Percentiles rank a stretch among this genome's conserved stretches.
Conservation (phyloP, 208 protist species). For the Crithidia mellificae region DNA sequence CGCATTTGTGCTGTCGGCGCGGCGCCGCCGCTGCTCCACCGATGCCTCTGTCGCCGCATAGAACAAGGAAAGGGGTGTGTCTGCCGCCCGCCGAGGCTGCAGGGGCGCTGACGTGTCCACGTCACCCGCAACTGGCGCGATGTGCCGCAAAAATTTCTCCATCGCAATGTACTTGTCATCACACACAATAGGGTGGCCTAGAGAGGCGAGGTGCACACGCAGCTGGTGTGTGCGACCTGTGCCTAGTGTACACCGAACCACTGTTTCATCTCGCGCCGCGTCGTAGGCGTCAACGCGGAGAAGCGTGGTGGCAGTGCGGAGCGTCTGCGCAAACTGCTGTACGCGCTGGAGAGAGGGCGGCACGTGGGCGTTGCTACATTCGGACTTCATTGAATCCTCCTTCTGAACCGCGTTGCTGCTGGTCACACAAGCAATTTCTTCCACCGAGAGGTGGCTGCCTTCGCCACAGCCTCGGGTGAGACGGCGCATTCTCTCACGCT, state of each 20-base stretch:
- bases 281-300: conserved; percentile 52
- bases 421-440: neutral
- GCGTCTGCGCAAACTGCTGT: conserved; percentile 35
- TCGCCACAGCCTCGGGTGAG: conserved; percentile 38
- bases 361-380: too few relatives aligned
- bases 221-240: conserved; percentile 94
- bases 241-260: conserved; percentile 76
- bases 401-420: too few relatives aligned
- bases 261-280: conserved; percentile 35
- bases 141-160: conserved; percentile 16
- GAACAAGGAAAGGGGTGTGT: neutral
- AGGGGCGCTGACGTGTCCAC: too few relatives aligned
- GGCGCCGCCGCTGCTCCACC: too few relatives aligned
- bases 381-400: too few relatives aligned
- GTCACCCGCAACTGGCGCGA: neutral
- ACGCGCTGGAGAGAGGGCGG: neutral
- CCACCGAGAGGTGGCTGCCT: neutral
- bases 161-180: conserved; percentile 75
- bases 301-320: conserved; percentile 51
- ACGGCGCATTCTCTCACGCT: conserved; percentile 57
- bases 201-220: conserved; percentile 83
- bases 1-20: too few relatives aligned
- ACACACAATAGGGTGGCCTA: conserved; percentile 86
- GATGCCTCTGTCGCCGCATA: neutral
- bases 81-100: neutral